These are phyloP conservation scores for Trametes hirsuta DNA, from an alignment of 1,284 basidiomycete genomes.

Conservation along the genomic window DNA sequence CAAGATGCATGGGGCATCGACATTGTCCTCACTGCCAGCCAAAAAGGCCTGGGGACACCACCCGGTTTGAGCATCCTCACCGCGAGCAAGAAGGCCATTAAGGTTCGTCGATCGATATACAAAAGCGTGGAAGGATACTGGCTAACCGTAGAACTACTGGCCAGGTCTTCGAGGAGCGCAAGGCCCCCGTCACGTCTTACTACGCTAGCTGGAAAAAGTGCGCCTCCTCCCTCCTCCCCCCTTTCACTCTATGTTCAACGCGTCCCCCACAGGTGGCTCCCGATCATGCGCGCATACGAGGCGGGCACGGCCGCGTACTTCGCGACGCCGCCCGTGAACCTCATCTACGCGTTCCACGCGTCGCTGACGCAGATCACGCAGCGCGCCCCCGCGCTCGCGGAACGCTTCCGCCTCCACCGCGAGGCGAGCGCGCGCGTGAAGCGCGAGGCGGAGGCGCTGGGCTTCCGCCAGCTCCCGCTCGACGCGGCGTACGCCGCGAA, in stretches of 20 bases:
- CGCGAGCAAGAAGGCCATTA: conserved; percentile 82
- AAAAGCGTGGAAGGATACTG: background rate
- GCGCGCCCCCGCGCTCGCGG: conserved; percentile 65
- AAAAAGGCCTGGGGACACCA: conserved; percentile 96
- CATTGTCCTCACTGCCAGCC: conserved; percentile 87
- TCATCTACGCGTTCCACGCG: conserved; percentile 88
- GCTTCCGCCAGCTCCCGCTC: conserved; percentile 75
- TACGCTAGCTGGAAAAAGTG: conserved; percentile 91
- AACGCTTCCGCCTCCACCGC: conserved; percentile 82
- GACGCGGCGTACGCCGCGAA: conserved; percentile 76
- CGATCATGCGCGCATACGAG: conserved; percentile 93
- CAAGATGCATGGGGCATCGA: conserved; percentile 96
- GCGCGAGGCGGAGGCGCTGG: conserved; percentile 68
- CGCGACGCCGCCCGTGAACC: conserved; percentile 94
- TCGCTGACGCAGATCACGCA: conserved; percentile 78
- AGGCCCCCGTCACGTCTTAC: conserved; percentile 76
- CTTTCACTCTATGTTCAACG: background rate
- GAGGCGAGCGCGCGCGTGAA: conserved; percentile 79
- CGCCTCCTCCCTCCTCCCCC: background rate
- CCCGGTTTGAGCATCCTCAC: conserved; percentile 90
- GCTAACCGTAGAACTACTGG: background rate
- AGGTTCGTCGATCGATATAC: conserved; percentile 39
- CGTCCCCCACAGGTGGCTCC: conserved; percentile 72
- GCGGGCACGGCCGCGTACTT: conserved; percentile 80
- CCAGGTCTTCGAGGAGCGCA: conserved; percentile 71